These are phyloP conservation scores for Cajanus cajan DNA, from an alignment of 306 rosid genomes.

Conservation along the genomic window DNA sequence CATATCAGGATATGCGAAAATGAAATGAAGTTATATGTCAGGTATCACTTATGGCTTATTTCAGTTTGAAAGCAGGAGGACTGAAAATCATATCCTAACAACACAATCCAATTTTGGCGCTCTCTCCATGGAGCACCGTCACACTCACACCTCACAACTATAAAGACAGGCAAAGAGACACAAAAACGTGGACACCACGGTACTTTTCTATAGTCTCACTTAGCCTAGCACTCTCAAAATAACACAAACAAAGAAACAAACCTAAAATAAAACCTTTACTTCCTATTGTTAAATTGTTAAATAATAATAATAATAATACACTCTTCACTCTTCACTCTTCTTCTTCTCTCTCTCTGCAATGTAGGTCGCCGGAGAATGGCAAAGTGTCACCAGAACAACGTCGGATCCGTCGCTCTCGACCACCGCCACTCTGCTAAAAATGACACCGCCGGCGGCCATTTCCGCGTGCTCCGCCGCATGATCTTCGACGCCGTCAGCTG, in stretches of 20 bases:
- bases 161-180: conserved; percentile 5
- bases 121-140: conserved; percentile 16
- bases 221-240: not conserved
- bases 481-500: conserved; percentile 84
- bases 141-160: not conserved
- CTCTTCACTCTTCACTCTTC: not conserved
- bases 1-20: not conserved
- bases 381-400: conserved; percentile 60
- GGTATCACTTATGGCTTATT: no score
- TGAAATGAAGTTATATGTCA: not conserved
- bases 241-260: not conserved
- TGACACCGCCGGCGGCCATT: conserved; percentile 34
- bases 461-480: conserved; percentile 66
- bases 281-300: no score
- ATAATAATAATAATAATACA: not conserved
- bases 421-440: conserved; percentile 36
- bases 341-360: conserved; percentile 33
- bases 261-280: not conserved
- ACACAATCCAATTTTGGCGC: conserved; percentile 15
- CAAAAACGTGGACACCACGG: not conserved
- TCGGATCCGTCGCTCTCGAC: conserved; percentile 61
- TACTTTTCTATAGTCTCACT: not conserved
- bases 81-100: not conserved
- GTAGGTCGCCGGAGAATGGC: conserved; percentile 67
- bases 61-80: not conserved